A percentile compares a stretch with the other conserved stretches of the same genome.
phyloP scores from a whole-genome alignment of 768 basidiomycete genomes.

The Rhodotorula kratochvilovae region DNA sequence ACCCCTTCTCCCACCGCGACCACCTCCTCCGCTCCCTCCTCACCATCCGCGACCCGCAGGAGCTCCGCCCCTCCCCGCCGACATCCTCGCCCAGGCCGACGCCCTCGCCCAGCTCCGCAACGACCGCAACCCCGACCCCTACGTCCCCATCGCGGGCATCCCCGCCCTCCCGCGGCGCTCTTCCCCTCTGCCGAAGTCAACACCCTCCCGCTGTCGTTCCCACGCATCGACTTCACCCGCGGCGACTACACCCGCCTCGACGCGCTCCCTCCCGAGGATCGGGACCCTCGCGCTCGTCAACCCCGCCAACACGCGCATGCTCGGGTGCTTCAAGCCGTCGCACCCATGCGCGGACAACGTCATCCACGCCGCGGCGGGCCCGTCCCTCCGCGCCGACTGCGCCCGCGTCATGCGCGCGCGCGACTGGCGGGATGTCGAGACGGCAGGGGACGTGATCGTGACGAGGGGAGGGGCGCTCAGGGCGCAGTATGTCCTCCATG shows the following conservation, averaged over 20 bases:
- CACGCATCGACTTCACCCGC: neutral
- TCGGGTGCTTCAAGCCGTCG: slow-evolving; percentile 16
- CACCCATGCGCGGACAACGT: slow-evolving; percentile 18
- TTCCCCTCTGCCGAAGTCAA: neutral
- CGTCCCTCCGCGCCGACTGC: slow-evolving; percentile 1
- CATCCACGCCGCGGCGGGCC: slow-evolving; percentile 9
- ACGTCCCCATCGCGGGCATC: neutral
- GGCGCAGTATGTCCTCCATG: slow-evolving; percentile 1
- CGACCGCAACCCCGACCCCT: neutral
- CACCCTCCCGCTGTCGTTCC: neutral
- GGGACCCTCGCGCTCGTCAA: slow-evolving; percentile 9
- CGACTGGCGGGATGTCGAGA: neutral
- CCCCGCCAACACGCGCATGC: slow-evolving; percentile 5
- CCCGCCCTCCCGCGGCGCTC: neutral
- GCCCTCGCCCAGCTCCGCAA: neutral
- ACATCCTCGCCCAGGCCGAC: neutral
- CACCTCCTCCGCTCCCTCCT: slow-evolving; percentile 4
- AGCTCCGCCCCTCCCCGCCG: neutral
- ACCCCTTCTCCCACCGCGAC: neutral
- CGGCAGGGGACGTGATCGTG: neutral
- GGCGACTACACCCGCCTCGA: slow-evolving; percentile 16
- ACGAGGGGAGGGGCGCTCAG: neutral
- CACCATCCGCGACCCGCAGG: neutral
- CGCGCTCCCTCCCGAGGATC: no score
- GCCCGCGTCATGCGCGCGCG: neutral